These are phyloP conservation scores for Melampsora larici-populina DNA, from an alignment of 1,284 basidiomycete species.

Conservation along the genomic window DNA sequence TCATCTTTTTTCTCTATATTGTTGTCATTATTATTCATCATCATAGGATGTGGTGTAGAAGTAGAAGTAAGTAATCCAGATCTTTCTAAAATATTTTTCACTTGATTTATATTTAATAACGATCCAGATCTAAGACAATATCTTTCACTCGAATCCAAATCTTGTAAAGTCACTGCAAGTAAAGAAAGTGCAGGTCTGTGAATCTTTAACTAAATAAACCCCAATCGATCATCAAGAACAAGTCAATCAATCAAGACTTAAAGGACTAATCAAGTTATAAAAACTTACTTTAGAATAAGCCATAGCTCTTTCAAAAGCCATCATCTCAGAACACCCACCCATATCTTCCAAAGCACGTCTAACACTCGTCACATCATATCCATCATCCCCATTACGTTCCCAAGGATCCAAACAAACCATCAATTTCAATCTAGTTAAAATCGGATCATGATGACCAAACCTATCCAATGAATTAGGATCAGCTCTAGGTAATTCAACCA, in stretches of 20 bases:
- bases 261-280: neutral
- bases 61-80: neutral
- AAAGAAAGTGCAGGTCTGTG: conserved; percentile 66
- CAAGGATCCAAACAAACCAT: conserved; percentile 68
- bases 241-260: neutral
- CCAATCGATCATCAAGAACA: neutral
- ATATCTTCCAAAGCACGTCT: conserved; percentile 59
- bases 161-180: conserved; percentile 68
- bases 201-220: conserved; percentile 60
- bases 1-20: too few species aligned
- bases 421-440: conserved; percentile 60
- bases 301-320: conserved; percentile 72
- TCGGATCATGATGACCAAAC: neutral
- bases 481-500: neutral
- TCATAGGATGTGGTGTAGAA: too few species aligned
- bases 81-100: neutral
- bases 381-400: conserved; percentile 48
- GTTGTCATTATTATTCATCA: too few species aligned
- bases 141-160: conserved; percentile 71
- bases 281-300: conserved; percentile 71
- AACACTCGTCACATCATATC: conserved; percentile 63
- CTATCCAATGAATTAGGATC: neutral
- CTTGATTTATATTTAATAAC: conserved; percentile 9
- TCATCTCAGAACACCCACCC: conserved; percentile 55
- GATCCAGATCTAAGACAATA: conserved; percentile 71